Conservation (phyloP, 148 eudicot species). For the Simmondsia chinensis region DNA sequence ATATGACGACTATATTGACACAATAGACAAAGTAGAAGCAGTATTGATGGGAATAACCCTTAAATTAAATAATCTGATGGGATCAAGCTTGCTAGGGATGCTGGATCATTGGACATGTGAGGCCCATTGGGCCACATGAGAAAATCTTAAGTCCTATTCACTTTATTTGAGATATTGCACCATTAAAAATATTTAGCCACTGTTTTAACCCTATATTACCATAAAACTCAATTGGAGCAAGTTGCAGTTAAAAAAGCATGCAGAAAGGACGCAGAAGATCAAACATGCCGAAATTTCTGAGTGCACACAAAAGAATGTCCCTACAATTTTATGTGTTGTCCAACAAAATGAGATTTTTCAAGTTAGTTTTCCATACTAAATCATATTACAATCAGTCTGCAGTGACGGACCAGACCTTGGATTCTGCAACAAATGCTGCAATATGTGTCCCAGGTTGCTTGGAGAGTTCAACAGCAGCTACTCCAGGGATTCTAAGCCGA, state of each 20-base stretch:
- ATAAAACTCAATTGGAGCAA: too few species aligned
- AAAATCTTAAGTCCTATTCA: too few species aligned
- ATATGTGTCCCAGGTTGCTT: constrained; percentile 67
- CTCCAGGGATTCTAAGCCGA: constrained; percentile 70
- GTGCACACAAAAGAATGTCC: constrained; percentile 1
- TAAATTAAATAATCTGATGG: too few species aligned
- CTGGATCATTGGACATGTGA: too few species aligned
- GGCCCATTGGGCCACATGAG: too few species aligned
- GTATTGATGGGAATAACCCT: too few species aligned
- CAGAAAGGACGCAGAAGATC: neutral
- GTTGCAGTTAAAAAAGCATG: neutral
- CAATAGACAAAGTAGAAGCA: too few species aligned
- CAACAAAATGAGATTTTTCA: neutral
- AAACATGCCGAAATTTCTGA: neutral
- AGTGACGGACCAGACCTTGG: constrained; percentile 56
- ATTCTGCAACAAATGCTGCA: constrained; percentile 88
- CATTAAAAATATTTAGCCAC: too few species aligned
- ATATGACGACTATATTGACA: too few species aligned
- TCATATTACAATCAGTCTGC: neutral
- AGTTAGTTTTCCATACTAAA: neutral
- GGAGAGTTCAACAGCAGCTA: constrained; percentile 79
- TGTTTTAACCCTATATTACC: too few species aligned
- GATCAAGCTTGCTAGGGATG: too few species aligned
- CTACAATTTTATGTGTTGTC: neutral
- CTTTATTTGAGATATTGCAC: too few species aligned